Base-by-base conservation (phyloP, 495 filamentous ascomycete species). In the Parathielavia appendiculata region DNA sequence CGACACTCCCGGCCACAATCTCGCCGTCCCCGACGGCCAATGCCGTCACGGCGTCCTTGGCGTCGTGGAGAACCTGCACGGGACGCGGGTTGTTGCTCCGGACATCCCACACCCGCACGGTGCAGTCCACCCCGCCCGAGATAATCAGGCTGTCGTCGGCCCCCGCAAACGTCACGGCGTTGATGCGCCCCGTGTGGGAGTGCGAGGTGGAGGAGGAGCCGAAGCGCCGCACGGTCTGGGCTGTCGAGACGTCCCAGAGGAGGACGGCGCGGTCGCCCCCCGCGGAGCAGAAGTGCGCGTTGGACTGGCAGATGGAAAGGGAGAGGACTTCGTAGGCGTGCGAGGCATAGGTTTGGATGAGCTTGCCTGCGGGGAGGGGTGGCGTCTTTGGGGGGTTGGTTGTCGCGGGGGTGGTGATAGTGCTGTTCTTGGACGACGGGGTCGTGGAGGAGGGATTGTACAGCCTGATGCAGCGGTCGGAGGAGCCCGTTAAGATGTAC, bases 271-370 rank as follows among this genome's bases (percentile, higher is more conserved):
- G 84, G 76, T 98, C 93, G 44, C 95, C 93, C 67, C 93, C 93
- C 4, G 84, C 82, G 43, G 83, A 88, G 22, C 83, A 83, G 69
- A 97, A 96, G 34, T 81, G 81, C 49, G 86, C 79, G 78, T 98
- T 98, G 73, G 88, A 84, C 46, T 69, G 60, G n/a, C 83, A 73
- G 50, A 96, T 85, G 59, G 81, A 78, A 43, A 98, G 75, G 58
- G 88, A 86, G 58, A 96, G 87, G 43, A 98, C 87, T 45, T 87
- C 86, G 80, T 97, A 91, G 62, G 88, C 90, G 76, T 98, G 93
- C 3, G 89, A 88, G 54, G 86, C 74, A 77, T 95, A 97, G 46
- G 83, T 86, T 69, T 96, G 90, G 72, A 97, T 87, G 0, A 89
- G 85, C 30, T 72, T 53, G 66, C 69, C 71, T 62, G 58, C 47